Conservation (phyloP, 805 yeast genomes). For the Yamadazyma tumulicola region DNA sequence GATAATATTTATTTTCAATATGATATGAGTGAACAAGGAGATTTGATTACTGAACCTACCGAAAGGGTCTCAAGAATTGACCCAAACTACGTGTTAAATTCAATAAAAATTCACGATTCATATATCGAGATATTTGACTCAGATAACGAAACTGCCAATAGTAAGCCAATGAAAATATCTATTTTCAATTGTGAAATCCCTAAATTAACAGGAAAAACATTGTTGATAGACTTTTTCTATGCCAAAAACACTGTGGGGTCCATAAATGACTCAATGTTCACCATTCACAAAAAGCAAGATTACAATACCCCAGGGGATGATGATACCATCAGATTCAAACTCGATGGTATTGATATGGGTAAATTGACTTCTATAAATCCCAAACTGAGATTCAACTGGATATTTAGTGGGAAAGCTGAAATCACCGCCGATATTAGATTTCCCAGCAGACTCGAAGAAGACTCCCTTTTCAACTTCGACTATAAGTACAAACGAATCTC, state of each 20-base stretch:
- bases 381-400: constrained; percentile 61
- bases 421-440: constrained; percentile 69
- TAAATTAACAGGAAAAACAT: constrained; percentile 53
- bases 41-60: constrained; percentile 8
- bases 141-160: constrained; percentile 7
- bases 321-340: constrained; percentile 33
- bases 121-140: constrained; percentile 36
- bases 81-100: constrained; percentile 29
- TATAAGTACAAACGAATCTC: constrained; percentile 18
- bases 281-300: constrained; percentile 71
- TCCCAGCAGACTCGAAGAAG: constrained; percentile 44
- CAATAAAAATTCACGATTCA: constrained; percentile 51
- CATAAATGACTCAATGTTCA: constrained; percentile 69
- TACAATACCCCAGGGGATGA: constrained; percentile 27
- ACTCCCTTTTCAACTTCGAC: constrained; percentile 18
- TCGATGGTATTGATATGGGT: constrained; percentile 41
- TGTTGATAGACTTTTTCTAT: constrained; percentile 63
- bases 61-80: constrained; percentile 18
- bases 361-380: constrained; percentile 25
- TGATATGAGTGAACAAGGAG: constrained; percentile 27
- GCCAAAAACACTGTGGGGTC: constrained; percentile 73
- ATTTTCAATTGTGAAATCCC: constrained; percentile 67
- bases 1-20: constrained; percentile 30
- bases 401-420: constrained; percentile 67
- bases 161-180: constrained; percentile 43